These are phyloP conservation scores for Corylus americana DNA, from an alignment of 306 rosid genomes.

Conservation along the genomic window DNA sequence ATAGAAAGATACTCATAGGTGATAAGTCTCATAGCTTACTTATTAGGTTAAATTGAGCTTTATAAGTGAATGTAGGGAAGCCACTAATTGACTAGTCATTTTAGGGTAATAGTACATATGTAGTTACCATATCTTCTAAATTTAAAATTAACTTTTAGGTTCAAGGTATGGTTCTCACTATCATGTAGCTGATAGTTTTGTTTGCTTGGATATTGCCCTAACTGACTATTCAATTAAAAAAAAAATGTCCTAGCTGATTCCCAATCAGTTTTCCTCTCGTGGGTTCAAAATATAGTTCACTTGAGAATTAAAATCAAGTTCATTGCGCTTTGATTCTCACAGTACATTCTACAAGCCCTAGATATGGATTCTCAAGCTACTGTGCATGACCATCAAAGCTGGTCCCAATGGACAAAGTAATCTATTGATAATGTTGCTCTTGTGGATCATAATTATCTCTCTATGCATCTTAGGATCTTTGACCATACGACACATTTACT, in stretches of 20 bases:
- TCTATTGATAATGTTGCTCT: neutral
- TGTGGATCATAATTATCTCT: neutral
- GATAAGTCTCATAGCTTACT: too few relatives aligned
- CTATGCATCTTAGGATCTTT: neutral
- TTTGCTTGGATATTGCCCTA: neutral
- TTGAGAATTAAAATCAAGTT: neutral
- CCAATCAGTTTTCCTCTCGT: neutral
- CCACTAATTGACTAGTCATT: too few relatives aligned
- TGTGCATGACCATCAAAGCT: slow-evolving; percentile 12
- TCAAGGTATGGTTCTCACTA: neutral
- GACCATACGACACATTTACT: neutral
- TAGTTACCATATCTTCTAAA: neutral
- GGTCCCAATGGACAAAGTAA: neutral
- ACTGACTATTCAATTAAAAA: neutral
- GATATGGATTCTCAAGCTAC: neutral
- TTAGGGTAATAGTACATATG: too few relatives aligned
- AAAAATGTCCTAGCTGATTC: neutral
- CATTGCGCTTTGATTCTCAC: neutral
- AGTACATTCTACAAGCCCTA: neutral
- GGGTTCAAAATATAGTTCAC: neutral
- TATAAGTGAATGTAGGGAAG: too few relatives aligned
- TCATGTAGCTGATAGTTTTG: neutral
- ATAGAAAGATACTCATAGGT: too few relatives aligned
- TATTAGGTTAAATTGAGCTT: too few relatives aligned
- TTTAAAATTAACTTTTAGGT: neutral